These are phyloP conservation scores for Sphaerosporella brunnea DNA, from an alignment of 495 filamentous ascomycete genomes.

Conservation along the genomic window DNA sequence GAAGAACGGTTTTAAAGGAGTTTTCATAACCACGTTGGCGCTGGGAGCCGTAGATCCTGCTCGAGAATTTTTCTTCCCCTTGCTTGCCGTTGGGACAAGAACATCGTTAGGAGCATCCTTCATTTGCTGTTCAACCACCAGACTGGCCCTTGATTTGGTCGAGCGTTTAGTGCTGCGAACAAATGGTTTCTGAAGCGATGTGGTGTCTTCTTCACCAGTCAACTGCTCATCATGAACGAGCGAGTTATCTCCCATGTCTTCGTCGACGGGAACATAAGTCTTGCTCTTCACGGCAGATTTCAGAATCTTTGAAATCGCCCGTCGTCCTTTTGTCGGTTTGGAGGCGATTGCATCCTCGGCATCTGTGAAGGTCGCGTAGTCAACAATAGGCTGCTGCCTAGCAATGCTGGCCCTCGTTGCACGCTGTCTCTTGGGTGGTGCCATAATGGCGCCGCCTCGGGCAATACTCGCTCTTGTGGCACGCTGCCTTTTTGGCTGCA, in stretches of 20 bases:
- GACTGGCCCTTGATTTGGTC: conserved; percentile 16
- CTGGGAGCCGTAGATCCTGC: background rate
- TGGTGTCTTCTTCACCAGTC: conserved; percentile 35
- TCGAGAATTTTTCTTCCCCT: conserved; percentile 10
- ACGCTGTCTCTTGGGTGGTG: conserved; percentile 34
- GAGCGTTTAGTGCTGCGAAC: conserved; percentile 16
- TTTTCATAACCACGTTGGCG: too few relatives aligned
- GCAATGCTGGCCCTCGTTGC: conserved; percentile 25
- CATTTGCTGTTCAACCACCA: conserved; percentile 15
- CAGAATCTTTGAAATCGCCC: background rate
- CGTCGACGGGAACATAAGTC: conserved; percentile 33
- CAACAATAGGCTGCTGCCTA: conserved; percentile 7
- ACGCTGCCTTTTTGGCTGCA: conserved; percentile 34
- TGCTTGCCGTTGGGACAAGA: conserved; percentile 8
- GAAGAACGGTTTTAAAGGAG: conserved; percentile 11
- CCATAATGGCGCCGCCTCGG: conserved; percentile 15
- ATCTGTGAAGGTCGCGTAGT: background rate
- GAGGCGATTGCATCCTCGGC: background rate
- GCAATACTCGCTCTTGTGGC: conserved; percentile 25
- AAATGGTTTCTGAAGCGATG: conserved; percentile 19
- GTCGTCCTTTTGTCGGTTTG: background rate
- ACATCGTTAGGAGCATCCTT: conserved; percentile 11
- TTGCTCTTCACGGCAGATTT: background rate
- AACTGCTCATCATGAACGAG: conserved; percentile 46
- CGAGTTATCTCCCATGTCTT: conserved; percentile 51